Conservation (phyloP, 2,329 filamentous ascomycete genomes). For the Aphanoascus verrucosus region DNA sequence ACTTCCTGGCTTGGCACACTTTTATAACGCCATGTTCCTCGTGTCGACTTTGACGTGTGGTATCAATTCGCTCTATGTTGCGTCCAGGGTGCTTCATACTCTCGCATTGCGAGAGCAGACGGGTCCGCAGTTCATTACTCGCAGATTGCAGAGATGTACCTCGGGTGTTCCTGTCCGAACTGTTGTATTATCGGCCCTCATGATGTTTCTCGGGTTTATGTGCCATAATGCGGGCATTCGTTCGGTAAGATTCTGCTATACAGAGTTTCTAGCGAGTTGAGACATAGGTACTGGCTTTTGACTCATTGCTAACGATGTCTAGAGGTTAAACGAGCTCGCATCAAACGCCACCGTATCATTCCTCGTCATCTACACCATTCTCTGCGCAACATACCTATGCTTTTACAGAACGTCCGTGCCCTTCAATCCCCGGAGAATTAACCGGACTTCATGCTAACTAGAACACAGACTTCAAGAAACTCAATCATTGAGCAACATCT, state of each 20-base stretch:
- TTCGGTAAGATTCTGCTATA: slow-evolving; percentile 21
- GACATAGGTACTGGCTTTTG: not conserved
- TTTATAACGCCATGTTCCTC: slow-evolving; percentile 39
- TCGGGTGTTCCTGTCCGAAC: slow-evolving; percentile 33
- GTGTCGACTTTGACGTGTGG: slow-evolving; percentile 35
- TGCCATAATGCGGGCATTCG: slow-evolving; percentile 28
- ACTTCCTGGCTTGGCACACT: slow-evolving; percentile 30
- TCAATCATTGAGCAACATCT: slow-evolving; percentile 31
- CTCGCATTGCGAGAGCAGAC: slow-evolving; percentile 31
- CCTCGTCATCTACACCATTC: slow-evolving; percentile 32
- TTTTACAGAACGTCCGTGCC: slow-evolving; percentile 25
- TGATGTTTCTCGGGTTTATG: slow-evolving; percentile 35
- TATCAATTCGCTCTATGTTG: slow-evolving; percentile 35
- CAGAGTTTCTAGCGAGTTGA: too few species aligned
- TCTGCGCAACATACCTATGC: slow-evolving; percentile 34
- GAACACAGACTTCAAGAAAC: slow-evolving; percentile 29
- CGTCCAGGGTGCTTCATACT: slow-evolving; percentile 36
- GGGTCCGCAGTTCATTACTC: slow-evolving; percentile 35
- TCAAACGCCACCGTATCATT: slow-evolving; percentile 30
- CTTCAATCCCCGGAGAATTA: not conserved
- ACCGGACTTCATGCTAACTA: not conserved
- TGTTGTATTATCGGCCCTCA: slow-evolving; percentile 27
- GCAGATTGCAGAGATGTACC: slow-evolving; percentile 28
- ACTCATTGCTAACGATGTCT: not conserved
- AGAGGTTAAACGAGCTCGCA: slow-evolving; percentile 32